phyloP scores from a whole-genome alignment of 2,329 filamentous ascomycete species.

The Diaporthe amygdali region DNA sequence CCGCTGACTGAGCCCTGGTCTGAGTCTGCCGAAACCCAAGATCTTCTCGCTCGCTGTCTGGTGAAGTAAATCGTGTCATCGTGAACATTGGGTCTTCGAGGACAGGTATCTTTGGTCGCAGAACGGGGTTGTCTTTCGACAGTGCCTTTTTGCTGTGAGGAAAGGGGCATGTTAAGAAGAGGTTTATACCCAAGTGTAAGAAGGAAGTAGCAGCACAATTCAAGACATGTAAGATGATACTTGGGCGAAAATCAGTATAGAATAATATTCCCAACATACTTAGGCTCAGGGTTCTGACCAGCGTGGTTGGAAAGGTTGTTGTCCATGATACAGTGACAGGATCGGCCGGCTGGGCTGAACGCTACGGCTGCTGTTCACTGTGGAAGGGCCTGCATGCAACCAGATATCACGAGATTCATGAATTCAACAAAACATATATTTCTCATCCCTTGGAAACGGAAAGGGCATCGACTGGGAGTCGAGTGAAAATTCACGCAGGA shows the following conservation, averaged over 20 bases:
- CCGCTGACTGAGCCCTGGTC: neutral
- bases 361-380: neutral
- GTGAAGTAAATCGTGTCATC: neutral
- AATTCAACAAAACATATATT: neutral
- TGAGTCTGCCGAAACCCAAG: conserved; percentile 14
- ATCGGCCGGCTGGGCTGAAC: neutral
- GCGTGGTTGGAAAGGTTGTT: neutral
- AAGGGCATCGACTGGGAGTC: neutral
- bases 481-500: neutral
- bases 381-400: neutral
- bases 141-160: neutral
- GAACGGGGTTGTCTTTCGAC: neutral
- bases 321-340: neutral
- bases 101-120: conserved; percentile 1
- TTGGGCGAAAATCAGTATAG: neutral
- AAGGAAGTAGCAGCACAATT: neutral
- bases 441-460: no score
- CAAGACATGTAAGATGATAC: no score
- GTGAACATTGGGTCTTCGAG: conserved; percentile 10
- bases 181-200: neutral
- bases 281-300: neutral
- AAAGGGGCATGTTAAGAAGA: neutral
- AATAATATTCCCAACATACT: neutral
- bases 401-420: no score
- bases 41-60: neutral